phyloP scores from a whole-genome alignment of 2,329 filamentous ascomycete species.

The Aureobasidium sp. region DNA sequence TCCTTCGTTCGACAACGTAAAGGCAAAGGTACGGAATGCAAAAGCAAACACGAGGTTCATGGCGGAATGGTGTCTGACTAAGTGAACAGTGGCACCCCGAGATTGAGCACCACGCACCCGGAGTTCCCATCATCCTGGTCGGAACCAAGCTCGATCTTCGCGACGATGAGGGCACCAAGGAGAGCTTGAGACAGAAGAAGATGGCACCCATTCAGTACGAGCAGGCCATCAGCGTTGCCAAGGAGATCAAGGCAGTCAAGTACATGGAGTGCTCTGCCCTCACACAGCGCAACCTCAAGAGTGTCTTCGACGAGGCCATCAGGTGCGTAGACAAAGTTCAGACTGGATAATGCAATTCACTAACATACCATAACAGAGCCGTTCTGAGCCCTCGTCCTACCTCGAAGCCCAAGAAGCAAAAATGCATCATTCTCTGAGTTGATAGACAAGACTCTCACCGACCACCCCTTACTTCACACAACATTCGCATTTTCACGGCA shows the following conservation, averaged over 20 bases:
- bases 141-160: conserved; percentile 94
- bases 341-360: background rate
- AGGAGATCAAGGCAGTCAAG: conserved; percentile 93
- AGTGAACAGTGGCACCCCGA: conserved; percentile 83
- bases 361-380: conserved; percentile 44
- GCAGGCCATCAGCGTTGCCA: conserved; percentile 78
- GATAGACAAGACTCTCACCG: background rate
- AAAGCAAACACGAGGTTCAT: background rate
- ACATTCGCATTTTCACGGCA: conserved; percentile 15
- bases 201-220: conserved; percentile 98
- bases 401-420: conserved; percentile 54
- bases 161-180: conserved; percentile 76
- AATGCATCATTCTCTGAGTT: conserved; percentile 62
- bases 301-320: conserved; percentile 97
- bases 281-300: conserved; percentile 95
- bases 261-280: conserved; percentile 97
- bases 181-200: conserved; percentile 79
- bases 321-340: conserved; percentile 55
- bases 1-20: conserved; percentile 97
- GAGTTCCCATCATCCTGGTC: conserved; percentile 92
- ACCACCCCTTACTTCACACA: background rate
- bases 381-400: conserved; percentile 63
- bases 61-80: background rate
- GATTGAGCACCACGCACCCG: conserved; percentile 92
- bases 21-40: conserved; percentile 69